Evolutionary conservation across 202 grass and related monocot genomes (phyloP).

Genomic region (Eragrostis tef): DNA sequence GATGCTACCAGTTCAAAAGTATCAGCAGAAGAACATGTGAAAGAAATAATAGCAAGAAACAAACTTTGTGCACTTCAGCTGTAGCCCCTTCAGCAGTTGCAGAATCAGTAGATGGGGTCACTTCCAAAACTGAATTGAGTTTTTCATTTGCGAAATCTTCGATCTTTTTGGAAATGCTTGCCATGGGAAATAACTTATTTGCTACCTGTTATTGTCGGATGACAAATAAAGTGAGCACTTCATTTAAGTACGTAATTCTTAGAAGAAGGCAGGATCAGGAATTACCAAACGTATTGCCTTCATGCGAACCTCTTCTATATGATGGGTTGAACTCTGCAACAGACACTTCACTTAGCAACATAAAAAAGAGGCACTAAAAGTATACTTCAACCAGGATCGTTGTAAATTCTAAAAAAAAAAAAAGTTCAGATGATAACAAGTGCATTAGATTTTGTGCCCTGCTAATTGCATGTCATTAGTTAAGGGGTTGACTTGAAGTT

Average conservation of each 20-base stretch:
- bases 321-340: slow-evolving; percentile 81
- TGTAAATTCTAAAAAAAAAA: background rate
- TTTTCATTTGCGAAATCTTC: slow-evolving; percentile 90
- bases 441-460: slow-evolving; percentile 13
- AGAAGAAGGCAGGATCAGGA: slow-evolving; percentile 16
- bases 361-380: slow-evolving; percentile 37
- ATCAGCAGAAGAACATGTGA: slow-evolving; percentile 21
- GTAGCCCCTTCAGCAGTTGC: slow-evolving; percentile 46
- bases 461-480: slow-evolving; percentile 10
- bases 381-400: slow-evolving; percentile 36
- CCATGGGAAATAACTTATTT: slow-evolving; percentile 90
- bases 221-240: slow-evolving; percentile 41
- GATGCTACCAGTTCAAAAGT: slow-evolving; percentile 18
- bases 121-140: slow-evolving; percentile 69
- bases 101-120: slow-evolving; percentile 52
- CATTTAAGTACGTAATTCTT: slow-evolving; percentile 31
- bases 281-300: slow-evolving; percentile 97
- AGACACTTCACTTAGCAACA: slow-evolving; percentile 49
- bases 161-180: slow-evolving; percentile 88
- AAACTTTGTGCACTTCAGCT: slow-evolving; percentile 58
- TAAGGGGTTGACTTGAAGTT: slow-evolving; percentile 14
- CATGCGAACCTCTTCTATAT: slow-evolving; percentile 81
- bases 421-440: slow-evolving; percentile 17
- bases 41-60: slow-evolving; percentile 44
- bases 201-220: slow-evolving; percentile 67